phyloP scores from a whole-genome alignment of 2,329 filamentous ascomycete genomes.

The Rutstroemia sydowiana region DNA sequence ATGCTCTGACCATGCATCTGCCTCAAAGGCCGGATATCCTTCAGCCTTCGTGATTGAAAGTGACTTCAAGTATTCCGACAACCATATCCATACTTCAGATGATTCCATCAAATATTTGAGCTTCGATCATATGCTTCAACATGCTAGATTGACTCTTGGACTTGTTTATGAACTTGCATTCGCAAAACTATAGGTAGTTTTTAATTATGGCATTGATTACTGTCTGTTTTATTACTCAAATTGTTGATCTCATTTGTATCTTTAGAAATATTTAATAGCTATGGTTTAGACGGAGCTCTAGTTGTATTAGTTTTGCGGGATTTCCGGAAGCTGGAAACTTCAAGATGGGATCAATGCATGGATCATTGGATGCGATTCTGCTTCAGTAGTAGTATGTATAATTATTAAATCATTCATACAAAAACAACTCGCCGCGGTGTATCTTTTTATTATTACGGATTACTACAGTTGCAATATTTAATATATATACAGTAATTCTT shows the following conservation, averaged over 20 bases:
- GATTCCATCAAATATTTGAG: conserved; percentile 65
- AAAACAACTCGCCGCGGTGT: too few relatives aligned
- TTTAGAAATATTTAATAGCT: neutral
- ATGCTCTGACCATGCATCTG: conserved; percentile 68
- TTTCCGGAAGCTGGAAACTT: too few relatives aligned
- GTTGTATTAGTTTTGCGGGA: too few relatives aligned
- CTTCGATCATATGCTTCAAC: conserved; percentile 89
- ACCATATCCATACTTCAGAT: conserved; percentile 63
- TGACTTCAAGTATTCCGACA: conserved; percentile 57
- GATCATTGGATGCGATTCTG: too few relatives aligned
- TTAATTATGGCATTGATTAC: neutral
- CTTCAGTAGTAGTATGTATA: too few relatives aligned
- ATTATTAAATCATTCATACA: too few relatives aligned
- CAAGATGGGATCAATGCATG: too few relatives aligned
- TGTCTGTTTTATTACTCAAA: neutral
- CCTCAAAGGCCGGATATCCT: conserved; percentile 67
- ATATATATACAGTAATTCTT: too few relatives aligned
- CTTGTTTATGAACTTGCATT: conserved; percentile 80
- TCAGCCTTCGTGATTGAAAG: conserved; percentile 72
- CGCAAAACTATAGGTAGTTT: conserved; percentile 40
- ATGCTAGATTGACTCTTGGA: conserved; percentile 76
- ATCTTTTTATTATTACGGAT: too few relatives aligned
- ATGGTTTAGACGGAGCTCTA: too few relatives aligned
- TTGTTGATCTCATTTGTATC: neutral
- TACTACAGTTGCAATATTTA: too few relatives aligned